Percentiles rank a stretch among this genome's conserved stretches.
Conservation (phyloP, 345 rosid genomes). For the Linum tenue region DNA sequence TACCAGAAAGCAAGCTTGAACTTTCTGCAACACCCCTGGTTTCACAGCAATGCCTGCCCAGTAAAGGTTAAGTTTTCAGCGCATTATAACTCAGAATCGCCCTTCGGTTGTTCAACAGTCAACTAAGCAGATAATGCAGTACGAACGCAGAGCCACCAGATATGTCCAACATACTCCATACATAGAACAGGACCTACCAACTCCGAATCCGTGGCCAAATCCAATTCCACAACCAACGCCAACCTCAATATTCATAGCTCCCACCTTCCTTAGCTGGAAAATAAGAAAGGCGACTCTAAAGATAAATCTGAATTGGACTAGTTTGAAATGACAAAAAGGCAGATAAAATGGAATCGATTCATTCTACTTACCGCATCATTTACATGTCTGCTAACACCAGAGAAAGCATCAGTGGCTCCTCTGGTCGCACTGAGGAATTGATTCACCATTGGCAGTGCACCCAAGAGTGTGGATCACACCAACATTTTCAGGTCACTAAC, state of each 20-base stretch:
- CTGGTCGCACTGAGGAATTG: constrained; percentile 82
- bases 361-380: constrained; percentile 51
- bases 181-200: constrained; percentile 37
- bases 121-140: neutral
- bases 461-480: constrained; percentile 26
- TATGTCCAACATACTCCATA: too few relatives aligned
- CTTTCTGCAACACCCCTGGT: constrained; percentile 62
- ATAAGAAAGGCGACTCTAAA: constrained; percentile 6
- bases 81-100: too few relatives aligned
- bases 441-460: constrained; percentile 66
- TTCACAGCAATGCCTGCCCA: constrained; percentile 76
- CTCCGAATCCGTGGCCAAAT: constrained; percentile 71
- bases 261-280: constrained; percentile 45
- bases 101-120: neutral
- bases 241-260: constrained; percentile 51
- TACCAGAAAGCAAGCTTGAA: constrained; percentile 53
- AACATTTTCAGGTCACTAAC: neutral
- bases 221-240: constrained; percentile 78
- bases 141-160: neutral
- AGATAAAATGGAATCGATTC: neutral
- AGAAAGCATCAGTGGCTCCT: constrained; percentile 84
- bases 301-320: constrained; percentile 7
- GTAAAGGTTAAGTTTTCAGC: constrained; percentile 1
- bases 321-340: neutral
- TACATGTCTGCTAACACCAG: constrained; percentile 67